phyloP scores from a whole-genome alignment of 2,329 filamentous ascomycete species.

The Penicillium sp. region DNA sequence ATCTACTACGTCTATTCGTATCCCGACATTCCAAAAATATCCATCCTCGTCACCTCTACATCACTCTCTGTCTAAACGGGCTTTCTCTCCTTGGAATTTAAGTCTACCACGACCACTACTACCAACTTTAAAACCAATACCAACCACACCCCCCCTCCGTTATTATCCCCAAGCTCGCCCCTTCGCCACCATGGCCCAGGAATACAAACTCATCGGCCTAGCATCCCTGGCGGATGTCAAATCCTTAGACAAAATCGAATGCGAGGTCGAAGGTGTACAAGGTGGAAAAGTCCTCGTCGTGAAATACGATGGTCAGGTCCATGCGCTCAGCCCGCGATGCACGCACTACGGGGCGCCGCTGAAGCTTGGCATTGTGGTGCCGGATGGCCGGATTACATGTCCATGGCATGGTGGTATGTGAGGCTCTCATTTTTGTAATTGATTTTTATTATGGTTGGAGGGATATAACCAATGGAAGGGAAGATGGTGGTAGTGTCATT shows the following conservation, averaged over 20 bases:
- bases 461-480: neutral
- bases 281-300: constrained; percentile 84
- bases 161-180: constrained; percentile 14
- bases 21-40: too few species aligned
- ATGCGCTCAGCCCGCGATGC: constrained; percentile 83
- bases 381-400: constrained; percentile 83
- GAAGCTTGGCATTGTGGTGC: constrained; percentile 81
- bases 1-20: neutral
- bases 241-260: constrained; percentile 83
- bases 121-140: constrained; percentile 10
- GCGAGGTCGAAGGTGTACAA: constrained; percentile 87
- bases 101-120: neutral
- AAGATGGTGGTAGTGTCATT: neutral
- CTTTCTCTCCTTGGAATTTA: neutral
- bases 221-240: constrained; percentile 71
- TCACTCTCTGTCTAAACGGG: neutral
- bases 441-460: neutral
- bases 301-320: constrained; percentile 75
- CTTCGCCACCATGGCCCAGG: constrained; percentile 43
- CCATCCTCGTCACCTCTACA: neutral
- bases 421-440: constrained; percentile 6
- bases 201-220: constrained; percentile 72
- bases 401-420: constrained; percentile 90
- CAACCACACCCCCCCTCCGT: neutral
- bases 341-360: constrained; percentile 92